phyloP scores from a whole-genome alignment of 2,329 filamentous ascomycete species.

The Curvularia eragrostidis region DNA sequence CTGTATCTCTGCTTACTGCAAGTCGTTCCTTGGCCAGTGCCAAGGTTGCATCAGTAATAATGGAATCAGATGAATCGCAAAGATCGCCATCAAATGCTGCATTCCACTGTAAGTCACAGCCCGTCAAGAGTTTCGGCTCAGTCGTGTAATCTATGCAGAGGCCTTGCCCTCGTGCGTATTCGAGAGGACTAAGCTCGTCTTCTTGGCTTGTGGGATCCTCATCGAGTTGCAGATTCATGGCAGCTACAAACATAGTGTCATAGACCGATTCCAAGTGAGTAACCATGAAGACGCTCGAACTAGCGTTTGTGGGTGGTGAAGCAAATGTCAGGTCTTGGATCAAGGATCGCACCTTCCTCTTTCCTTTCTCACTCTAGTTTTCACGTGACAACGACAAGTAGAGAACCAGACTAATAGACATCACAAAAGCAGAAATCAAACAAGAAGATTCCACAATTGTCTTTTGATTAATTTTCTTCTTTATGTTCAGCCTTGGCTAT shows the following conservation, averaged over 20 bases:
- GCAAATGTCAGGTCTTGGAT: not conserved
- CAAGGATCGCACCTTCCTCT: slow-evolving; percentile 15
- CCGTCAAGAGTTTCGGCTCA: slow-evolving; percentile 30
- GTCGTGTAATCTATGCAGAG: slow-evolving; percentile 50
- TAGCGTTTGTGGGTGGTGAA: not conserved
- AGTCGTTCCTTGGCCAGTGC: slow-evolving; percentile 39
- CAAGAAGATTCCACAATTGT: not conserved
- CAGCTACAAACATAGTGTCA: not conserved
- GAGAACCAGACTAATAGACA: not conserved
- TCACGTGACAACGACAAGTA: slow-evolving; percentile 1
- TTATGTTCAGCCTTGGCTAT: slow-evolving; percentile 1
- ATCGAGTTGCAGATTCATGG: slow-evolving; percentile 25
- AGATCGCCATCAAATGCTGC: slow-evolving; percentile 27
- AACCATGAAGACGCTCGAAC: no score
- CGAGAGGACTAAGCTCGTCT: slow-evolving; percentile 50
- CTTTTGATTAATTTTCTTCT: slow-evolving; percentile 4
- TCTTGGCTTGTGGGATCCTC: slow-evolving; percentile 19
- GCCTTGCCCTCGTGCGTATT: slow-evolving; percentile 57
- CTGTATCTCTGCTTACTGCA: slow-evolving; percentile 37
- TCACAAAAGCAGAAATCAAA: not conserved
- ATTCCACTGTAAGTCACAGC: slow-evolving; percentile 18
- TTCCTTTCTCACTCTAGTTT: not conserved
- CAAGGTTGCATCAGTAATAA: slow-evolving; percentile 18
- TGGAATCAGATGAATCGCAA: slow-evolving; percentile 24
- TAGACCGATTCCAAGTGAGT: not conserved